Base-by-base conservation (phyloP, 2,329 filamentous ascomycete species). In the Colletotrichum brevisporum region DNA sequence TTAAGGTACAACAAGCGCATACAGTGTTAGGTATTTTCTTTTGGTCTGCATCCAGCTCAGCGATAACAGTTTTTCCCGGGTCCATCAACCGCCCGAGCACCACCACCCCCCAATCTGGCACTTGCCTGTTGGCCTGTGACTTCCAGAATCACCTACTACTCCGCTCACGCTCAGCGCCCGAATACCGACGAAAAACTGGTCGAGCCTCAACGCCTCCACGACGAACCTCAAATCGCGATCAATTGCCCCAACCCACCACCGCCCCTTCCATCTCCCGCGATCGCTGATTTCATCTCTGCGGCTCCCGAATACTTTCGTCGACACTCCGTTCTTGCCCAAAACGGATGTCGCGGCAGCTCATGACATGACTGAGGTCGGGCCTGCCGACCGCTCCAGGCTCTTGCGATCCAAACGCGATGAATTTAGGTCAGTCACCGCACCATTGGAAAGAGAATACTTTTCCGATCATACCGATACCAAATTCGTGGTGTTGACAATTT, bases 321-420 rank as follows among this genome's bases (percentile, higher is more conserved):
- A 76, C 86, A 85, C 89, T 63, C 84, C 85, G 86, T 89, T 90
- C 89, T 85, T 78, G 76, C 82, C 78, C 78, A 84, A 89, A 91
- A 90, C 89, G 89, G 88, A 91, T 91, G 89, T 90, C 88, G 88
- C 87, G 81, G 82, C 84, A 82, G 85, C 84, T 81, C 85, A 89
- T 90, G 89, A 88, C 87, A 91, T 91, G 89, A 90, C 85, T 89
- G 88, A 90, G 88, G 89, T 90, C 85, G 88, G 85, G 83, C 84
- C 85, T 82, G 84, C 86, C 86, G 88, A 90, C 85, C 85, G 88
- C 83, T 86, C 86, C 82, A 88, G 85, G 84, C 86, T 90, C 84
- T 86, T 91, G 85, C 87, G 87, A 86, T 86, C 83, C 78, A 90
- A 89, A 84, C 86, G 84, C 81, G 84, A 84, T 82, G 86, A 90